Base-by-base conservation (phyloP, 352 stramenopile species). In the Pythium guiyangense region DNA sequence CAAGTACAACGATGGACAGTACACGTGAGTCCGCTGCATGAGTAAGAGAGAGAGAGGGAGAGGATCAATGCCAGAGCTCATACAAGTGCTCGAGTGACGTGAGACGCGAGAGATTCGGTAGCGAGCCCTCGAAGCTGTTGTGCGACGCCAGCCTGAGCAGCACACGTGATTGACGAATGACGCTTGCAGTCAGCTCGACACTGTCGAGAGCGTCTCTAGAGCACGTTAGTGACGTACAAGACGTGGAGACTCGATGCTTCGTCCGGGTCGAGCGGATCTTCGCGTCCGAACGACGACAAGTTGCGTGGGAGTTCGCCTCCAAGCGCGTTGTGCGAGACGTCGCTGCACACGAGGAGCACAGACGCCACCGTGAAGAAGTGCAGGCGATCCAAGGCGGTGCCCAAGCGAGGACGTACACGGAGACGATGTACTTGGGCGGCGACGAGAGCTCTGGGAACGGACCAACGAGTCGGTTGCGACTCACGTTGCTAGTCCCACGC, bases 311-410 rank as follows among this genome's bases (percentile, higher is more conserved):
- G 61, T 0, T 60, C 40, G 1, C 74, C 77, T n/a, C 69, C 61
- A 4, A 88, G 65, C 0, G 60, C 34, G 50, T 90, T 90, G 37
- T 70, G 57, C 3, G 79, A 86, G 6, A 87, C 20, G 59, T 89
- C 79, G 35, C 79, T 89, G 57, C 15, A 45, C 6, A 20, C 46
- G 43, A 26, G 27, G 26, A 43, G 40, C 17, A 45, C 39, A 45
- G 10, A 10, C 17, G 17, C 39, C 17, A 45, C 6, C 22, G 22
- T 20, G 12, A 62, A 47, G 11, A 40, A 11, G 22, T 52, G n/a
- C 29, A 37, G 46, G 51, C 40, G 37, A n/a, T 0, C 10, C n/a
- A n/a, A n/a, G n/a, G n/a, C n/a, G n/a, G n/a, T n/a, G n/a, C n/a
- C n/a, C n/a, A n/a, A n/a, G n/a, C n/a, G n/a, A n/a, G 14, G 31